phyloP scores from a whole-genome alignment of 1,139 yeast species.

The Taphrina pruni region DNA sequence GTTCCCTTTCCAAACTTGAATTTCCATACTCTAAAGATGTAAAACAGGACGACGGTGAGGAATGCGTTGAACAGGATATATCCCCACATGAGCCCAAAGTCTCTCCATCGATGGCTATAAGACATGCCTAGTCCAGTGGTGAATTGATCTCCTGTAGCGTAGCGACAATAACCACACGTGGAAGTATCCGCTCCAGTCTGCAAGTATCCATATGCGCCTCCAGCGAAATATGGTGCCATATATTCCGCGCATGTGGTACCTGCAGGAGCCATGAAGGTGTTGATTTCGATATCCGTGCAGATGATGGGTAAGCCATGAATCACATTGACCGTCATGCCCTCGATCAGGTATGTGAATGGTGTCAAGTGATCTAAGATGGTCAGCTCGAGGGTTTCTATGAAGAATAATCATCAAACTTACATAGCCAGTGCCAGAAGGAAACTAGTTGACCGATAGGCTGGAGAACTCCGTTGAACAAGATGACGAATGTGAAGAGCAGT shows the following conservation, averaged over 20 bases:
- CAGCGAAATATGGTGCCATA: conserved; percentile 53
- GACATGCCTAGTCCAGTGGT: conserved; percentile 57
- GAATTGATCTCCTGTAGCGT: conserved; percentile 61
- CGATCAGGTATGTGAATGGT: conserved; percentile 72
- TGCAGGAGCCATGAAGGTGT: conserved; percentile 62
- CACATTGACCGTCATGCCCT: conserved; percentile 61
- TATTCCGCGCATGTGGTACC: conserved; percentile 67
- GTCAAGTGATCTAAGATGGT: conserved; percentile 59
- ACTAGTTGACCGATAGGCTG: conserved; percentile 65
- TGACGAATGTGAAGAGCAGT: conserved; percentile 60
- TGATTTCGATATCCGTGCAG: conserved; percentile 62
- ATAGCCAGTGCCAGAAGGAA: conserved; percentile 65
- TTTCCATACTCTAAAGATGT: conserved; percentile 47
- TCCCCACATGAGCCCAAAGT: conserved; percentile 63
- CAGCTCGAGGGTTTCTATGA: background rate
- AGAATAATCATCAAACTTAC: background rate
- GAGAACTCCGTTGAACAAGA: conserved; percentile 66
- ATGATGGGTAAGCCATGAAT: conserved; percentile 63
- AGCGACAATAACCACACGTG: conserved; percentile 66
- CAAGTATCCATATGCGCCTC: conserved; percentile 60
- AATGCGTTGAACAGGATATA: conserved; percentile 58
- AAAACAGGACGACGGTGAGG: conserved; percentile 56
- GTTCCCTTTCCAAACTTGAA: conserved; percentile 27
- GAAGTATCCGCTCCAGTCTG: conserved; percentile 54
- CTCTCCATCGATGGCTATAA: conserved; percentile 63